These are phyloP conservation scores for Patellifolia procumbens DNA, from an alignment of 179 eudicot genomes.

Conservation along the genomic window DNA sequence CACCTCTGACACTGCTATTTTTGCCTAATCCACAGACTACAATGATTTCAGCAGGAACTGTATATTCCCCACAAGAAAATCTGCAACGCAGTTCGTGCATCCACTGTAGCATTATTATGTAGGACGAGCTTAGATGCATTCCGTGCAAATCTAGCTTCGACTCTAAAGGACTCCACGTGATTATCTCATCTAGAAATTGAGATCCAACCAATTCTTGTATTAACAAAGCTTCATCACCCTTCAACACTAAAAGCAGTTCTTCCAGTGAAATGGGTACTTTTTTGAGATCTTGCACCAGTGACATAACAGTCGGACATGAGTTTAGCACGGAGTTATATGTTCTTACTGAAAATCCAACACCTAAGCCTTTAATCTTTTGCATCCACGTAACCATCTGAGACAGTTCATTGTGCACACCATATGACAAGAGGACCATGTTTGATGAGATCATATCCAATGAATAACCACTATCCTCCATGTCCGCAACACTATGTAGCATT, in stretches of 20 bases:
- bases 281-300: slow-evolving; percentile 46
- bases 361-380: slow-evolving; percentile 40
- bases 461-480: slow-evolving; percentile 58
- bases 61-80: slow-evolving; percentile 33
- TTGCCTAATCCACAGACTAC: slow-evolving; percentile 78
- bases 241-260: slow-evolving; percentile 40
- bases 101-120: slow-evolving; percentile 71
- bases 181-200: slow-evolving; percentile 39
- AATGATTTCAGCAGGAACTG: slow-evolving; percentile 51
- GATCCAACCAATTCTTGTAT: slow-evolving; percentile 48
- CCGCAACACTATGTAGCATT: slow-evolving; percentile 51
- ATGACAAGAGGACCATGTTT: slow-evolving; percentile 77
- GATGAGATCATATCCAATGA: slow-evolving; percentile 60
- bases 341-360: slow-evolving; percentile 49
- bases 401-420: slow-evolving; percentile 51
- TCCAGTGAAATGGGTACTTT: slow-evolving; percentile 51
- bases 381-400: slow-evolving; percentile 58
- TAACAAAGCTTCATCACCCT: slow-evolving; percentile 46
- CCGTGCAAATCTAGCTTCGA: slow-evolving; percentile 86
- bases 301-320: slow-evolving; percentile 54
- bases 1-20: slow-evolving; percentile 61
- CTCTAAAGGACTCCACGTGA: slow-evolving; percentile 53
- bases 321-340: slow-evolving; percentile 70
- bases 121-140: slow-evolving; percentile 64
- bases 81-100: slow-evolving; percentile 51